Conservation (phyloP, 352 stramenopile species). For the Proteromonas lacertae region DNA sequence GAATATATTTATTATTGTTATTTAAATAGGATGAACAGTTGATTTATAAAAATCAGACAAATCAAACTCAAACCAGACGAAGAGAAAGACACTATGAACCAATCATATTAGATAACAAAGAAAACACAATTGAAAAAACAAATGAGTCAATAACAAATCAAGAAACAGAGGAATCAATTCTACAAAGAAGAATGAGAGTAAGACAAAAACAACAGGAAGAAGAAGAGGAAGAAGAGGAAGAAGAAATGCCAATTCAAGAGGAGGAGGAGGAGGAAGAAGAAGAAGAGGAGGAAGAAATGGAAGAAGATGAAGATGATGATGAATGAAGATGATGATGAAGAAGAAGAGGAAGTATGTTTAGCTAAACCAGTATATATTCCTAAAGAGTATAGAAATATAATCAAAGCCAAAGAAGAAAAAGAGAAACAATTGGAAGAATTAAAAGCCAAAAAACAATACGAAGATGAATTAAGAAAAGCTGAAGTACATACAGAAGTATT, state of each 20-base stretch:
- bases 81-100: background rate
- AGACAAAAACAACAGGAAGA: background rate
- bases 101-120: too few species aligned
- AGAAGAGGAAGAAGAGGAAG: background rate
- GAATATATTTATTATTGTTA: background rate
- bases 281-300: background rate
- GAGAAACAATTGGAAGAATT: too few species aligned
- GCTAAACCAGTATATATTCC: slow-evolving; percentile 60
- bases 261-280: background rate
- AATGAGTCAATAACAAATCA: background rate
- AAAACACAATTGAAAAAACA: too few species aligned
- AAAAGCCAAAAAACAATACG: background rate
- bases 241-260: background rate
- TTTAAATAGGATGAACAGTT: background rate
- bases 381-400: slow-evolving; percentile 36
- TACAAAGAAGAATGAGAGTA: background rate
- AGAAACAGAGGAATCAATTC: background rate
- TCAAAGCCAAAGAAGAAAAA: slow-evolving; percentile 7
- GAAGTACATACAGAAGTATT: slow-evolving; percentile 26
- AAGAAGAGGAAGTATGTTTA: slow-evolving; percentile 7
- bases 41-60: background rate
- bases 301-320: background rate
- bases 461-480: background rate
- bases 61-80: background rate
- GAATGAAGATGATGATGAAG: slow-evolving; percentile 5